Evolutionary conservation across 306 rosid genomes (phyloP).

Genomic region (barrel medic (Medicago truncatula)): DNA sequence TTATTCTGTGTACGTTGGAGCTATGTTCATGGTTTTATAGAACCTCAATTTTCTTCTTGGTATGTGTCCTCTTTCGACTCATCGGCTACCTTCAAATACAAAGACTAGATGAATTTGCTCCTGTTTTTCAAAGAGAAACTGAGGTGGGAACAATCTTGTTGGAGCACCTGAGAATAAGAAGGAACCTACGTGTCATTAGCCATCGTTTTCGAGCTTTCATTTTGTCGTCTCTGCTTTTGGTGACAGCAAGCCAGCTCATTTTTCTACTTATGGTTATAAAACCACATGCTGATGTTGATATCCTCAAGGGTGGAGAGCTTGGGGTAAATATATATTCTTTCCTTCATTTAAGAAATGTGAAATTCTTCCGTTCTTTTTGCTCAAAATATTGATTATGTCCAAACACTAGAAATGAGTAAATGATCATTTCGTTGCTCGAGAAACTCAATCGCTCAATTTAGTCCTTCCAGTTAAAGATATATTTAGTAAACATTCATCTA

Average conservation of each 20-base stretch:
- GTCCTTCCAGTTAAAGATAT: background rate
- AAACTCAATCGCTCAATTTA: background rate
- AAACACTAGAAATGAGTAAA: background rate
- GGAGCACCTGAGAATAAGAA: slow-evolving; percentile 71
- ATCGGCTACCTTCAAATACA: slow-evolving; percentile 73
- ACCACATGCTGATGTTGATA: slow-evolving; percentile 61
- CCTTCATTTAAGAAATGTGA: background rate
- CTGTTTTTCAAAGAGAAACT: slow-evolving; percentile 64
- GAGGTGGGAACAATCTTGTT: slow-evolving; percentile 70
- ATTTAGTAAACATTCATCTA: no score
- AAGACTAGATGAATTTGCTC: slow-evolving; percentile 71
- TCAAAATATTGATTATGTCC: no score
- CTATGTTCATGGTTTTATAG: slow-evolving; percentile 85
- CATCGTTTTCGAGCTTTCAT: slow-evolving; percentile 80
- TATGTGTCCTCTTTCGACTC: slow-evolving; percentile 77
- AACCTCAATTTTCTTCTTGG: slow-evolving; percentile 82
- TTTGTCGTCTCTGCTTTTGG: slow-evolving; percentile 69
- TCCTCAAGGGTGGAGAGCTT: slow-evolving; percentile 85
- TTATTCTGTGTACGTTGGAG: slow-evolving; percentile 60
- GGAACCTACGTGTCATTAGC: slow-evolving; percentile 68
- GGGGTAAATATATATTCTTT: slow-evolving; percentile 55
- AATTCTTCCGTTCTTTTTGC: background rate
- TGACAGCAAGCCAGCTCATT: slow-evolving; percentile 81
- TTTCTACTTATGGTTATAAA: slow-evolving; percentile 61
- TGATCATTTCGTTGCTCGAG: background rate